Conservation (phyloP, 2,329 filamentous ascomycete genomes). For the Xylaria multiplex region DNA sequence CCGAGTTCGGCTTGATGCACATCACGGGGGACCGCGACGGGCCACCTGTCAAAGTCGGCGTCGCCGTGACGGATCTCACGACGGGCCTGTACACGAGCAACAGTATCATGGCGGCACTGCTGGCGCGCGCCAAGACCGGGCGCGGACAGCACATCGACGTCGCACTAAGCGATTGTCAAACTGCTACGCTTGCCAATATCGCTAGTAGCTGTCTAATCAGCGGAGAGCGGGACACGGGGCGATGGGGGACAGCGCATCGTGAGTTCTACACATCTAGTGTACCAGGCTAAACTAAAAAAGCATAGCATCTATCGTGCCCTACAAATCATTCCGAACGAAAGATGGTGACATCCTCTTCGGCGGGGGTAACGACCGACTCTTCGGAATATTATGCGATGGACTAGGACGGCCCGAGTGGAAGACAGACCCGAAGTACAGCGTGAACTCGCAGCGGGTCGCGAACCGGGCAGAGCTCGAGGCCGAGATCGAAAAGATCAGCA, state of each 20-base stretch:
- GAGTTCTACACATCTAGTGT: slow-evolving; percentile 45
- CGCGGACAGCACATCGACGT: slow-evolving; percentile 93
- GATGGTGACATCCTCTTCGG: slow-evolving; percentile 77
- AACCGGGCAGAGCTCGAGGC: slow-evolving; percentile 81
- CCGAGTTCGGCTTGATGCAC: slow-evolving; percentile 98
- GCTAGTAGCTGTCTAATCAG: slow-evolving; percentile 91
- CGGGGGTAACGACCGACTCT: slow-evolving; percentile 77
- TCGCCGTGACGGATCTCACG: slow-evolving; percentile 95
- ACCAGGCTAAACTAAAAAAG: background rate
- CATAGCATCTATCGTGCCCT: slow-evolving; percentile 95
- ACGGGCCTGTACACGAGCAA: slow-evolving; percentile 96
- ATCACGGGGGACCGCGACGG: slow-evolving; percentile 91
- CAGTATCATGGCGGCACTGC: slow-evolving; percentile 90
- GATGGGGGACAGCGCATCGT: slow-evolving; percentile 98
- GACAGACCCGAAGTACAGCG: slow-evolving; percentile 65
- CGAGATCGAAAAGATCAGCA: slow-evolving; percentile 80
- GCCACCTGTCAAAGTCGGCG: slow-evolving; percentile 94
- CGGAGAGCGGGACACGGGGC: slow-evolving; percentile 84
- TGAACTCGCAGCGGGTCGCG: slow-evolving; percentile 71
- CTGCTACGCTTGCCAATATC: slow-evolving; percentile 93
- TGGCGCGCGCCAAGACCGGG: slow-evolving; percentile 78
- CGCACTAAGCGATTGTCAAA: slow-evolving; percentile 91
- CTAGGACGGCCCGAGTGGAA: slow-evolving; percentile 69
- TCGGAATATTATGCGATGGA: slow-evolving; percentile 70
- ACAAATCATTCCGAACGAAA: slow-evolving; percentile 81